Base-by-base conservation (phyloP, 306 rosid species). In the Glycyrrhiza uralensis region DNA sequence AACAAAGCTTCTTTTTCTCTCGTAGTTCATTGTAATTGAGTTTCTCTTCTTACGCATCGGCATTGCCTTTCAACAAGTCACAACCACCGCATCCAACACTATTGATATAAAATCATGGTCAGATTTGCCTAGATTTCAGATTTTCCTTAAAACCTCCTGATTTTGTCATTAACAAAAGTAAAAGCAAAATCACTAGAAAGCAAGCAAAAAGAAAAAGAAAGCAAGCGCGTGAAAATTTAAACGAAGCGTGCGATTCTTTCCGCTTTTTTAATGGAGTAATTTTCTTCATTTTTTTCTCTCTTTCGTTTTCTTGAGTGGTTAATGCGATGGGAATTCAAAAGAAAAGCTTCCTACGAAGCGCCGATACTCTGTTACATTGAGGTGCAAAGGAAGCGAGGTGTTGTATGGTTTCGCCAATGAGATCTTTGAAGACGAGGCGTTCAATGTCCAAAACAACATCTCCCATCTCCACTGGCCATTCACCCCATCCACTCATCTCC, bases 351-450 rank as follows among this genome's bases (percentile, higher is more conserved):
- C 97, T 80, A 23, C 96, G 86, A 11, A 73, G 85, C 15, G 75
- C 85, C 4, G 75, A 54, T 17, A 81, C 39, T 6, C 26, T 76
- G 75, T 63, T 73, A 74, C 59, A 69, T 10, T 45, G 68, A 23
- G 71, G 56, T 11, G 82, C 13, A 79, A 60, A 11, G 1, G 82
- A 45, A n/a, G 92, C 89, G 20, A 91, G 85, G 72, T 91, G 87
- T 20, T 79, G 80, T 56, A 94, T 91, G 4, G 96, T 86, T 77
- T 94, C 97, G 7, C 85, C 90, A 20, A 94, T 84, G 20, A 94
- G 76, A 67, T 94, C 99, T 66, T 94, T 94, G 80, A 91, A 94
- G 14, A 94, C 81, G 6, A 80, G 86, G n/a, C 99, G 86, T 76
- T 94, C 99, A 0, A 94, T 77, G 77, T 87, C 96, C 71, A 94